Percentiles rank a stretch among this genome's conserved stretches.
These are phyloP conservation scores for Albugo candida DNA, from an alignment of 352 stramenopile species.

Conservation along the genomic window DNA sequence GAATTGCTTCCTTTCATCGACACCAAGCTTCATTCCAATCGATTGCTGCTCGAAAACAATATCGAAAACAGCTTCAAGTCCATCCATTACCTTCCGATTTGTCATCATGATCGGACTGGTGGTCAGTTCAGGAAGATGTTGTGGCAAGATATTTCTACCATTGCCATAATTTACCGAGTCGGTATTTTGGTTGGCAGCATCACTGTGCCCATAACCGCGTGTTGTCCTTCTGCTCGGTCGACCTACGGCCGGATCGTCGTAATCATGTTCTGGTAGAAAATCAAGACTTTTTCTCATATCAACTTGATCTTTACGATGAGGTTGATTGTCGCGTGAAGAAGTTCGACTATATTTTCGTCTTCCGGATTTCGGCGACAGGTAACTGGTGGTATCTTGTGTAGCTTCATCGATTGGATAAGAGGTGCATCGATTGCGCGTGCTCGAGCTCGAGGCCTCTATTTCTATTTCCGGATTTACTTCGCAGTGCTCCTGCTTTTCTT, in stretches of 20 bases:
- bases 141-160: too few species aligned
- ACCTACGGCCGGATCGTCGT: neutral
- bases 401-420: neutral
- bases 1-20: constrained; percentile 47
- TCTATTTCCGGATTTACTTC: neutral
- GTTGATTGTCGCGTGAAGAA: too few species aligned
- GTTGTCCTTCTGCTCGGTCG: neutral
- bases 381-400: neutral
- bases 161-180: neutral
- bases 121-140: neutral
- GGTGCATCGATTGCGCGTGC: neutral
- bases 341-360: too few species aligned
- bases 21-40: constrained; percentile 64
- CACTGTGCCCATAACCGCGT: neutral
- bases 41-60: constrained; percentile 75
- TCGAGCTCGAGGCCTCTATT: neutral
- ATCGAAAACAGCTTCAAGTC: constrained; percentile 63
- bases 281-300: neutral
- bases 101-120: neutral
- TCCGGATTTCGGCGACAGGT: neutral
- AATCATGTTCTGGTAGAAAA: too few species aligned
- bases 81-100: constrained; percentile 21
- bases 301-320: neutral
- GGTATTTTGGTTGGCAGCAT: neutral
- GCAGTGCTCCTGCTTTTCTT: neutral